Base-by-base conservation (phyloP, 2,329 filamentous ascomycete species). In the Fonsecaea multimorphosa region DNA sequence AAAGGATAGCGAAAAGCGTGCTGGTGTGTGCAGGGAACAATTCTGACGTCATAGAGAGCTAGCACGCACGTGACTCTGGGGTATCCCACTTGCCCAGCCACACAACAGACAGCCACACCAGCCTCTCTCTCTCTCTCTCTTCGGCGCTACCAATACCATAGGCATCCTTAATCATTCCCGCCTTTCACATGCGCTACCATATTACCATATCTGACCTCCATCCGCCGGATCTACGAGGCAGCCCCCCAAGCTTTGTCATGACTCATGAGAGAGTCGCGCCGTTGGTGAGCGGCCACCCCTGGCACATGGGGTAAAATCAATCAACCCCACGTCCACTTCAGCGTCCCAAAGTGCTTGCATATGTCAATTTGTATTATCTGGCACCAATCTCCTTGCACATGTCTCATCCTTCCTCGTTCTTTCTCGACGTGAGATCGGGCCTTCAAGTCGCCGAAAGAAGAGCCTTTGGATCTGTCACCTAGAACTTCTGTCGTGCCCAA, bases 261-360 rank as follows among this genome's bases (percentile, higher is more conserved):
- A n/a, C n/a, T n/a, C 44, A 19, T 49, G 19, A 29, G 58, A 44
- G 44, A n/a, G 27, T 31, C 19, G 38, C 38, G 8, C 38, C 38
- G 14, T 40, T 40, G 14, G 16, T 4, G 16, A 40, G 38, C n/a
- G 19, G 24, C 24, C 44, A 24, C 40, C 40, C 40, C 9, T 12
- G 19, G 51, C 5, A 19, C 51, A 54, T 54, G 44, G 58, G 58
- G 58, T n/a, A 1, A 1, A 38, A 36, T n/a, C 44, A 14, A 19
- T 24, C 19, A 60, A 53, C 58, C 58, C 58, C 58, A 60, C 58
- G 58, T 24, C 11, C 44, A 49, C 11, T 19, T 27, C 29, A 51
- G 29, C 44, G 19, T 16, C 31, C 2, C 22, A 49, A 24, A 27
- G 44, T 49, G 44, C 44, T 49, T 24, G 19, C 44, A 19, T 19